Evolutionary conservation across 129 eudicot genomes (phyloP), one percentile per base, ranked within the genome.

Genomic region (Chrysanthemum lavandulifolium): DNA sequence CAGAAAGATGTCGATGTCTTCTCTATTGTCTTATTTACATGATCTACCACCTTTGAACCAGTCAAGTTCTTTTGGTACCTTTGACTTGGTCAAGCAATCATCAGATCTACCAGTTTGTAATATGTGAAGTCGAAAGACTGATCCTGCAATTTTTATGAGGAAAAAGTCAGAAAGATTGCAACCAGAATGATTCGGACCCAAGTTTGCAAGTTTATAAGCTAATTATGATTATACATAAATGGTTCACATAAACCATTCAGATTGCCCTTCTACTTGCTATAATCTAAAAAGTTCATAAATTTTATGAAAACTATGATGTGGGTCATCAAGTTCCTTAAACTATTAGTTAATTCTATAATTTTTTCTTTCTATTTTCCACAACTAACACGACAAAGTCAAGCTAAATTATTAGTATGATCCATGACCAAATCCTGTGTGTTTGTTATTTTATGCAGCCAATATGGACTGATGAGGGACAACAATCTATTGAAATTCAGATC

Each of bases 381-480:
- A 40, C 47, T 40, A 53, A 3, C 71, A 53, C 77, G 78, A 74
- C 71, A 59, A 68, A 77, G 69, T 78, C 81, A 69, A 69, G 40
- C 48, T 73, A 16, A 10, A 64, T 72, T 73, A 61, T 12, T 56
- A 12, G 23, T 43, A 29, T 52, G 67, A 55, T 55, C 15, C 73
- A 31, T 79, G 79, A 62, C 73, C 67, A 25, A 65, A 40, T 65
- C 57, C 23, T 59, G 16, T 63, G 58, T 67, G 36, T 61, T 9
- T 65, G 59, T 65, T 65, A 60, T 59, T 67, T 67, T 71, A 58
- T 80, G 89, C 94, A 87, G 97, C 97, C 97, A 83, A 90, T 90
- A 51, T 90, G 96, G 96, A 73, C 84, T 49, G 91, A 83, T 27
- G 86, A 83, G 50, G 86, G 80, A 75, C 89, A 87, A 61, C 70